Conservation (phyloP, 352 stramenopile species). For the Globisporangium mamillatum region DNA sequence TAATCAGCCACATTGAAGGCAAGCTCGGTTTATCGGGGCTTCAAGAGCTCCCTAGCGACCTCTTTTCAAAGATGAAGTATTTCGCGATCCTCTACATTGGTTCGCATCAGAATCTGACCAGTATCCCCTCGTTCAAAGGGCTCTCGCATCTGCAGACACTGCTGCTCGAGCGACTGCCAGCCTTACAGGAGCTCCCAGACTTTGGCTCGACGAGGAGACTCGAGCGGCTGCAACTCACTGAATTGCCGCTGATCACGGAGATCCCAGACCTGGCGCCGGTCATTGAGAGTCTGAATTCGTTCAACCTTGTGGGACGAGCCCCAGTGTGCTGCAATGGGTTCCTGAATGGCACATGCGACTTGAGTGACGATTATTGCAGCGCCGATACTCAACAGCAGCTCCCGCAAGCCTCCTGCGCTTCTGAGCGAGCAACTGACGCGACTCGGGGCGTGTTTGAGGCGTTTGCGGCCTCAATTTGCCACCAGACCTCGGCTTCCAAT, state of each 20-base stretch:
- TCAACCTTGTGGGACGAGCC: constrained; percentile 8
- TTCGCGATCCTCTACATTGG: constrained; percentile 19
- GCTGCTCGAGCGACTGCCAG: constrained; percentile 20
- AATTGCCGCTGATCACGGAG: constrained; percentile 10
- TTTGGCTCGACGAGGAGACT: constrained; percentile 13
- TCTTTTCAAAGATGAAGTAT: constrained; percentile 27
- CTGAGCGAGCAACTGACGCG: constrained; percentile 6
- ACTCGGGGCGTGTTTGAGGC: constrained; percentile 21
- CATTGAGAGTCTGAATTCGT: constrained; percentile 13
- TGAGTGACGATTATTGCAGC: constrained; percentile 24
- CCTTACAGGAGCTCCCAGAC: constrained; percentile 18
- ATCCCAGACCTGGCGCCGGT: constrained; percentile 24
- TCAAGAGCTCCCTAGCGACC: constrained; percentile 9
- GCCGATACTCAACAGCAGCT: not conserved
- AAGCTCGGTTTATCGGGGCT: constrained; percentile 16
- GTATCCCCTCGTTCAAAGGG: constrained; percentile 16
- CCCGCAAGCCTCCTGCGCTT: constrained; percentile 4
- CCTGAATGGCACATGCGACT: constrained; percentile 19
- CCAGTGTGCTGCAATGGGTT: constrained; percentile 39
- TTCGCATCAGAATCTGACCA: constrained; percentile 11
- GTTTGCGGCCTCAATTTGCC: constrained; percentile 24
- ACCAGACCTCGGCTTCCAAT: not conserved
- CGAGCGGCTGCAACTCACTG: constrained; percentile 16
- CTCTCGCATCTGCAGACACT: constrained; percentile 22
- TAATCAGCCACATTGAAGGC: constrained; percentile 12